Conservation (phyloP, 2,329 filamentous ascomycete genomes). For the Penicillium sp. region DNA sequence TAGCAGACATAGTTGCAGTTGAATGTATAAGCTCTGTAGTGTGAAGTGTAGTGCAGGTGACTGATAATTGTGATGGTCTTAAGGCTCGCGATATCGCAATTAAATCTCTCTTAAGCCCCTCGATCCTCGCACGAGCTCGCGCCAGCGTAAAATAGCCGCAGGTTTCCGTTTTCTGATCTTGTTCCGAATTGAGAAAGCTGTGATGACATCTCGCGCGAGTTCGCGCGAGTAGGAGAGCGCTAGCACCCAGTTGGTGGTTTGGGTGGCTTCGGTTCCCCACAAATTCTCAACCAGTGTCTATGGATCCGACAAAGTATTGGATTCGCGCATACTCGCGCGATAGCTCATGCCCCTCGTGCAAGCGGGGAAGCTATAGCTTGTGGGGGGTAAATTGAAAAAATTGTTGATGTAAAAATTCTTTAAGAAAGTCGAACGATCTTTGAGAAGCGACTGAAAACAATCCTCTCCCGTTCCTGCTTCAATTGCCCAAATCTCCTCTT, state of each 20-base stretch:
- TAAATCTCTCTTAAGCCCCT: not conserved
- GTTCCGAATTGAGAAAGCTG: not conserved
- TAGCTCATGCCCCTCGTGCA: not conserved
- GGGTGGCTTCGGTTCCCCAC: not conserved
- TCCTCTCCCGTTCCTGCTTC: not conserved
- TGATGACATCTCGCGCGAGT: not conserved
- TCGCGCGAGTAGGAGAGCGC: not conserved
- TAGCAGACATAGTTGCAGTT: not conserved
- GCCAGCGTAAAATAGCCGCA: not conserved
- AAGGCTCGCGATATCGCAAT: not conserved
- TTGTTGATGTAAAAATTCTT: not conserved
- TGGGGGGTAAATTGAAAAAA: not conserved
- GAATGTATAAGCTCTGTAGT: not conserved
- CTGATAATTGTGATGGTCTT: not conserved
- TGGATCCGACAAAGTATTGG: not conserved
- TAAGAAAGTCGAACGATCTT: not conserved
- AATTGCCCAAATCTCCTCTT: not conserved
- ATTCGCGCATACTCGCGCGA: not conserved
- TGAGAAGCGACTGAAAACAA: not conserved
- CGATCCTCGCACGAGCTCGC: not conserved
- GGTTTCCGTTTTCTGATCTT: not conserved
- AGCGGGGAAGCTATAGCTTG: not conserved
- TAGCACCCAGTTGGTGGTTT: not conserved
- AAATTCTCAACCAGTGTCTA: not conserved
- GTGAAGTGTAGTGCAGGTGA: not conserved